Conservation (phyloP, 495 filamentous ascomycete genomes). For the Hypomontagnella monticulosa region DNA sequence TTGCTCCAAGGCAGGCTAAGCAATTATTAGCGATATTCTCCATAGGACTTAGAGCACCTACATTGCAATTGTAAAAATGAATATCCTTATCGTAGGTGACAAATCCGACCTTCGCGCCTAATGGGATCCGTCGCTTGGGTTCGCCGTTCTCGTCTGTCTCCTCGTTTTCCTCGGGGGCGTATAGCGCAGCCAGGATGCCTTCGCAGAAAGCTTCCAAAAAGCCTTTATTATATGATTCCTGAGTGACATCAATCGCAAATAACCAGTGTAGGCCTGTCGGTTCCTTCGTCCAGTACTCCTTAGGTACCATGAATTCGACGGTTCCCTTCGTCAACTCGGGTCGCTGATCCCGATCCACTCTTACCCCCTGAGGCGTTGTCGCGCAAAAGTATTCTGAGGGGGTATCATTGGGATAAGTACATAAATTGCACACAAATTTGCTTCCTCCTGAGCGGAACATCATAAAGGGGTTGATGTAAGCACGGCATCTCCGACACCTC, state of each 20-base stretch:
- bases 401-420: slow-evolving; percentile 96
- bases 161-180: slow-evolving; percentile 66
- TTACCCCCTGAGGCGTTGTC: slow-evolving; percentile 83
- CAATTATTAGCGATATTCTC: slow-evolving; percentile 13
- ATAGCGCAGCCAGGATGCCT: slow-evolving; percentile 85
- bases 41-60: slow-evolving; percentile 52
- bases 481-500: slow-evolving; percentile 89
- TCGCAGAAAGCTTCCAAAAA: slow-evolving; percentile 92
- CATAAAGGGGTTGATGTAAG: slow-evolving; percentile 99
- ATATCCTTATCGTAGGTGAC: slow-evolving; percentile 95
- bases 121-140: slow-evolving; percentile 70
- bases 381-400: slow-evolving; percentile 92
- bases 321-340: slow-evolving; percentile 92
- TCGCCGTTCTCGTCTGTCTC: slow-evolving; percentile 66
- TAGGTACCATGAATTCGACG: slow-evolving; percentile 94
- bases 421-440: slow-evolving; percentile 98
- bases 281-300: slow-evolving; percentile 98
- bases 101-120: slow-evolving; percentile 89
- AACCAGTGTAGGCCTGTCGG: slow-evolving; percentile 87
- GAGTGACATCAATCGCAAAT: slow-evolving; percentile 91
- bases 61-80: slow-evolving; percentile 95
- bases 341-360: slow-evolving; percentile 87
- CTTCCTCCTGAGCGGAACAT: slow-evolving; percentile 92
- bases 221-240: slow-evolving; percentile 87
- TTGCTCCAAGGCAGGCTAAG: slow-evolving; percentile 77